phyloP scores from a whole-genome alignment of 805 yeast species.

The Kluyveromyces starmeri region DNA sequence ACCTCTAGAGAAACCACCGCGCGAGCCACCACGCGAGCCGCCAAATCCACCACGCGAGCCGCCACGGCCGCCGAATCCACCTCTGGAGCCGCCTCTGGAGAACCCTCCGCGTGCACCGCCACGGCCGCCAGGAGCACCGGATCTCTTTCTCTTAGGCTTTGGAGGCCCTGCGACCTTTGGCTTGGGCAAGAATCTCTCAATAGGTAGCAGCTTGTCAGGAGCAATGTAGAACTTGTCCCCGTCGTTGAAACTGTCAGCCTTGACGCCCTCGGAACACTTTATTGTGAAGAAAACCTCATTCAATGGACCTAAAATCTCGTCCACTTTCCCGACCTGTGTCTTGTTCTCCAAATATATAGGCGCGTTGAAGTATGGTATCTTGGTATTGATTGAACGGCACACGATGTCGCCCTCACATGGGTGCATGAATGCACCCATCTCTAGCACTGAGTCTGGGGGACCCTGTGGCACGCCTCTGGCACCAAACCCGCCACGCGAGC shows the following conservation, averaged over 20 bases:
- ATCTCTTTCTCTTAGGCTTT: constrained; percentile 60
- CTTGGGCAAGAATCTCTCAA: constrained; percentile 95
- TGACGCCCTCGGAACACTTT: constrained; percentile 93
- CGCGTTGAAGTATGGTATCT: constrained; percentile 96
- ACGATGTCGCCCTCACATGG: constrained; percentile 96
- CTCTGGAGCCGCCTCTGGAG: constrained; percentile 33
- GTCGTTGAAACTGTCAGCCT: constrained; percentile 82
- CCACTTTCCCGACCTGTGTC: constrained; percentile 93
- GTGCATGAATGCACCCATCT: constrained; percentile 89
- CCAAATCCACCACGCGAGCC: constrained; percentile 40
- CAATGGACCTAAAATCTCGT: constrained; percentile 94
- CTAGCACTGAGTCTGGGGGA: constrained; percentile 91
- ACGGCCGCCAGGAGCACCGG: constrained; percentile 46
- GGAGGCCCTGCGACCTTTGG: constrained; percentile 84
- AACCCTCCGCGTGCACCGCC: constrained; percentile 39
- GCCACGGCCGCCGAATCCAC: constrained; percentile 40
- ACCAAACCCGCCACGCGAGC: constrained; percentile 46
- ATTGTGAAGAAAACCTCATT: constrained; percentile 97
- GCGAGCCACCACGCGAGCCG: constrained; percentile 40
- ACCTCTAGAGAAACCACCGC: constrained; percentile 29
- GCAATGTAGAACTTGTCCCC: constrained; percentile 96
- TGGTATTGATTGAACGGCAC: constrained; percentile 88
- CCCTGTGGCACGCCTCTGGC: constrained; percentile 76
- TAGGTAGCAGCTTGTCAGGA: constrained; percentile 88
- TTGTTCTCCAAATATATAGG: constrained; percentile 96